Conservation (phyloP, 1,139 yeast species). For the Suhomyces anneliseae region DNA sequence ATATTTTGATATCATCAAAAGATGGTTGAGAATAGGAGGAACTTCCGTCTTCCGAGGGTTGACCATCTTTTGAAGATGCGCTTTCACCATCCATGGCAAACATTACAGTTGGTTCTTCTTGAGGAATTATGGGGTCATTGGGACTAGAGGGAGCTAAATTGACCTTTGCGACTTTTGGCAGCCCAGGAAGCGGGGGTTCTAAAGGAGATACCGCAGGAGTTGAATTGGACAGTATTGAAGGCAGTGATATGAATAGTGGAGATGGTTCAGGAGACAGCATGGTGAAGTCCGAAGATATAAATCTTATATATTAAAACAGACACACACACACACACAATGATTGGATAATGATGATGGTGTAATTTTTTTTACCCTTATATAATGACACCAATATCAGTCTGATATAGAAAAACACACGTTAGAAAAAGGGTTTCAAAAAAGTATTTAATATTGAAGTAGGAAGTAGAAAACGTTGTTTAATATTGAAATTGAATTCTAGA, state of each 20-base stretch:
- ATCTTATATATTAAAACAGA: no score
- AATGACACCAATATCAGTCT: no score
- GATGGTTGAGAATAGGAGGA: conserved; percentile 10
- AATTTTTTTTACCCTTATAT: no score
- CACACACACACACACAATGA: not conserved
- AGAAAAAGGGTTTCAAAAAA: not conserved
- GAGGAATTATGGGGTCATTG: not conserved
- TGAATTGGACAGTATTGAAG: not conserved
- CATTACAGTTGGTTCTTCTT: not conserved
- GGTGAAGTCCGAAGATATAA: not conserved
- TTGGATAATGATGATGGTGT: not conserved
- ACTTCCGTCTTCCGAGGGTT: conserved; percentile 4
- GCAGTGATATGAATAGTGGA: not conserved
- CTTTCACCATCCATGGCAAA: not conserved
- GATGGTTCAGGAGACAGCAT: not conserved
- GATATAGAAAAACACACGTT: not conserved
- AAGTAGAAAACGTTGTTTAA: no score
- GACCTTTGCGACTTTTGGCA: not conserved
- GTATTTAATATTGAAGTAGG: no score
- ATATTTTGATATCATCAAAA: conserved; percentile 5
- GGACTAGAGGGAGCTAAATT: not conserved
- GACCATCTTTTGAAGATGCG: not conserved
- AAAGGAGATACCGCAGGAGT: not conserved
- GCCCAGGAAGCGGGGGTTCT: not conserved
- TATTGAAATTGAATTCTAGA: no score